Percentiles rank a stretch among this genome's conserved stretches.
phyloP scores from a whole-genome alignment of 2,329 filamentous ascomycete genomes.

The Ophiostoma ips region DNA sequence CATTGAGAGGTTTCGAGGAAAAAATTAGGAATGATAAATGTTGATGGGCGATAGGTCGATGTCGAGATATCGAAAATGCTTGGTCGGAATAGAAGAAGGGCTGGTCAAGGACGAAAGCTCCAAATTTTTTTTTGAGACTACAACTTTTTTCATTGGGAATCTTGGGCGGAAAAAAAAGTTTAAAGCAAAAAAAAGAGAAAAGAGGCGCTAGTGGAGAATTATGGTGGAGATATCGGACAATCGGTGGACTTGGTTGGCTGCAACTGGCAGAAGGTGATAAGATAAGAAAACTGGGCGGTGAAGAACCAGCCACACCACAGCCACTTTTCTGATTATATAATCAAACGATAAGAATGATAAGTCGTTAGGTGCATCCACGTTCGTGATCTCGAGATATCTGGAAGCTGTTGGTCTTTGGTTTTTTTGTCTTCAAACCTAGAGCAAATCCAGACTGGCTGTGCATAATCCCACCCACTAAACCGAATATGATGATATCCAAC shows the following conservation, averaged over 20 bases:
- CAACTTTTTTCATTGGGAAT: conserved; percentile 1
- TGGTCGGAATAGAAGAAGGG: neutral
- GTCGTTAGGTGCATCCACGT: too few relatives aligned
- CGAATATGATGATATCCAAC: too few relatives aligned
- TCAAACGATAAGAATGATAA: too few relatives aligned
- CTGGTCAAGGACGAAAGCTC: neutral
- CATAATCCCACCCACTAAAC: too few relatives aligned
- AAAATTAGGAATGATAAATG: too few relatives aligned
- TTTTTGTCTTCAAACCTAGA: too few relatives aligned
- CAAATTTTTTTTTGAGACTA: conserved; percentile 8
- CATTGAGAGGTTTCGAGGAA: conserved; percentile 6
- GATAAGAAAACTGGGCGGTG: neutral
- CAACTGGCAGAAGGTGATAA: neutral
- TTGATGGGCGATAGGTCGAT: neutral
- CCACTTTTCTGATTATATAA: neutral
- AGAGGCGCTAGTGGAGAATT: conserved; percentile 10
- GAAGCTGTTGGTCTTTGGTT: too few relatives aligned
- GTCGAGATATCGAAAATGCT: neutral
- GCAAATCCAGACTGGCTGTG: too few relatives aligned
- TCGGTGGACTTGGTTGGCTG: neutral
- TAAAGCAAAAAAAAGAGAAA: conserved; percentile 10
- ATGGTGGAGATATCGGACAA: conserved; percentile 6
- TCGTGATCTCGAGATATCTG: too few relatives aligned
- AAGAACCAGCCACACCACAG: neutral
- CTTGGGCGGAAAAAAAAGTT: conserved; percentile 8